Evolutionary conservation across 257 asterid genomes (phyloP).

Genomic region (Penstemon davidsonii): DNA sequence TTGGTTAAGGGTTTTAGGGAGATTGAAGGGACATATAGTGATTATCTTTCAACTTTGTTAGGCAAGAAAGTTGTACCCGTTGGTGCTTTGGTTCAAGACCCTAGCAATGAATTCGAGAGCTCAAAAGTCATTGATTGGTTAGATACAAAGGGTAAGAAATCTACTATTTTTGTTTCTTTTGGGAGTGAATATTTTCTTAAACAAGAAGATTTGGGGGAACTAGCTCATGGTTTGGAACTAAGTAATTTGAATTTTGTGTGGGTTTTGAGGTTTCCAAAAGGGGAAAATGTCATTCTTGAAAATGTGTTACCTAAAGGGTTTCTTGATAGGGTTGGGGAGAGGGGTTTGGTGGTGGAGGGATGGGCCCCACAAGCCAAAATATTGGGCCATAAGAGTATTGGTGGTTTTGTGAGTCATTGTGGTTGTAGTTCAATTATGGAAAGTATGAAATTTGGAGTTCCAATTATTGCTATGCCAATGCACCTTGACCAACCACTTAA

Average conservation of each 20-base stretch:
- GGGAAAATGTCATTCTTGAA: constrained; percentile 12
- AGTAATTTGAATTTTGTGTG: constrained; percentile 45
- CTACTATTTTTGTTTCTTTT: constrained; percentile 47
- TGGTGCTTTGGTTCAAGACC: constrained; percentile 47
- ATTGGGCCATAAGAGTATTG: constrained; percentile 34
- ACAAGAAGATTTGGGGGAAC: constrained; percentile 36
- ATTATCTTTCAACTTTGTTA: constrained; percentile 19
- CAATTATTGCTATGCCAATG: constrained; percentile 52
- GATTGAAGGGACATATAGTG: constrained; percentile 41
- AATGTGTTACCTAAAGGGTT: constrained; percentile 41
- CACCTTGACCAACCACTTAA: constrained; percentile 45
- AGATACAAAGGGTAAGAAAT: constrained; percentile 28
- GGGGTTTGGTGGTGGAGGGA: constrained; percentile 40
- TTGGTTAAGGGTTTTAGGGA: constrained; percentile 44
- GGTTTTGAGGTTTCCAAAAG: constrained; percentile 51
- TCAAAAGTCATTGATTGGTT: constrained; percentile 34
- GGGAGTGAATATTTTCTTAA: constrained; percentile 51
- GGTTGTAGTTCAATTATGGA: constrained; percentile 52
- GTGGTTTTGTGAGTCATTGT: constrained; percentile 53
- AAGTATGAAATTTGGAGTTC: constrained; percentile 44
- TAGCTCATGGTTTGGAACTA: constrained; percentile 44
- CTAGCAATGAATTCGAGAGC: constrained; percentile 12
- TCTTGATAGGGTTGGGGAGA: constrained; percentile 35
- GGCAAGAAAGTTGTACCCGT: constrained; percentile 38
- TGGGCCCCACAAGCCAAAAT: constrained; percentile 56